These are phyloP conservation scores for Panicum virgatum DNA, from an alignment of 202 grass and related monocot species.

Conservation along the genomic window DNA sequence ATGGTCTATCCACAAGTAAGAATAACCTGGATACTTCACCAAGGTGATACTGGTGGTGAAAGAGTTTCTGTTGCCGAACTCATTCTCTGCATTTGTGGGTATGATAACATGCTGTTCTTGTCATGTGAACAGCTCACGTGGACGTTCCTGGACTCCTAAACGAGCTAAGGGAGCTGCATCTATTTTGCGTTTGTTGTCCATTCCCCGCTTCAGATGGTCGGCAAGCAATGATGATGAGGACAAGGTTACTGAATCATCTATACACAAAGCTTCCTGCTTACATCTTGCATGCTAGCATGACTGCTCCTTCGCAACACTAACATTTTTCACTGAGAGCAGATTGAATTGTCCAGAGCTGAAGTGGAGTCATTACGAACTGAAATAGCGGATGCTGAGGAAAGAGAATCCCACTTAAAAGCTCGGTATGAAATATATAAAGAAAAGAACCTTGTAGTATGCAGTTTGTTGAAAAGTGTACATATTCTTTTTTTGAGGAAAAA, in stretches of 20 bases:
- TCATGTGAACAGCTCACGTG: slow-evolving; percentile 36
- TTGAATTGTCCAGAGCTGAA: slow-evolving; percentile 75
- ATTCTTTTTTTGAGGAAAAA: too few species aligned
- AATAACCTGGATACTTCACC: slow-evolving; percentile 48
- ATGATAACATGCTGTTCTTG: slow-evolving; percentile 23
- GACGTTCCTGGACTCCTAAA: slow-evolving; percentile 65
- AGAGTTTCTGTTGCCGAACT: not conserved
- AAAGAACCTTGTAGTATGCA: not conserved
- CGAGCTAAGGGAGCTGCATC: slow-evolving; percentile 79
- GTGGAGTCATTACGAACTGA: slow-evolving; percentile 73
- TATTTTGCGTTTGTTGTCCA: slow-evolving; percentile 64
- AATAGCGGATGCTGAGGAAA: slow-evolving; percentile 78
- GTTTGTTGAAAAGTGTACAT: not conserved
- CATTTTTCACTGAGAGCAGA: slow-evolving; percentile 39
- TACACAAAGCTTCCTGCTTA: not conserved
- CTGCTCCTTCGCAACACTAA: not conserved
- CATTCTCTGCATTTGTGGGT: slow-evolving; percentile 6
- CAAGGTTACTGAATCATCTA: slow-evolving; percentile 52
- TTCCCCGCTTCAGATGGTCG: slow-evolving; percentile 74
- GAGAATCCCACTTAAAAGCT: slow-evolving; percentile 86
- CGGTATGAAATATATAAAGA: slow-evolving; percentile 55
- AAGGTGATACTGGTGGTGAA: slow-evolving; percentile 49
- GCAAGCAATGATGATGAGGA: slow-evolving; percentile 68
- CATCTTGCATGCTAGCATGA: not conserved
- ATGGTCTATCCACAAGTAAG: slow-evolving; percentile 52